Evolutionary conservation across 176 grass and related monocot genomes (phyloP).

Genomic region (Elymus sibiricus): DNA sequence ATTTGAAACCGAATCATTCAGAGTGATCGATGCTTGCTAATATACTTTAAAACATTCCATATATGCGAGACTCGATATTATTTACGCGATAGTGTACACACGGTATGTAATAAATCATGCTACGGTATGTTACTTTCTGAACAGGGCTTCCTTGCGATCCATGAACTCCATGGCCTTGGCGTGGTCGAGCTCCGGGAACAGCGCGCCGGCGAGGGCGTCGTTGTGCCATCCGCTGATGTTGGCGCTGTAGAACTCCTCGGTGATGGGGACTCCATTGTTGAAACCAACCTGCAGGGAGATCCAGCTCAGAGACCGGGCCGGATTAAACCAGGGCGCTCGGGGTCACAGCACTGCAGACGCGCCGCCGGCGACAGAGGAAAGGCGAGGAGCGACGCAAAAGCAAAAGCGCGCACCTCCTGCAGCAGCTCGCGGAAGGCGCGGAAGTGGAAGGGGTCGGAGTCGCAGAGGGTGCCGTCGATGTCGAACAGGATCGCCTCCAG

Average conservation of each 20-base stretch:
- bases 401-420: conserved; percentile 38
- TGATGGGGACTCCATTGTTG: conserved; percentile 58
- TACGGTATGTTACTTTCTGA: conserved; percentile 40
- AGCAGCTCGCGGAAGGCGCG: conserved; percentile 63
- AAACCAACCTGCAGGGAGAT: conserved; percentile 40
- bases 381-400: background rate
- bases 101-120: background rate
- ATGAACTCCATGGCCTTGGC: conserved; percentile 50
- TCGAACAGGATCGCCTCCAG: conserved; percentile 77
- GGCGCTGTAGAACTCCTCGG: conserved; percentile 69
- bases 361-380: background rate
- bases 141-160: conserved; percentile 69
- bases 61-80: background rate
- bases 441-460: conserved; percentile 88
- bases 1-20: background rate
- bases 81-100: background rate
- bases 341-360: background rate
- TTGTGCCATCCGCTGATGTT: conserved; percentile 75
- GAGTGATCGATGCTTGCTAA: background rate
- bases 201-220: conserved; percentile 39
- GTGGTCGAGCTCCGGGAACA: conserved; percentile 75
- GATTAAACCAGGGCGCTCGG: background rate
- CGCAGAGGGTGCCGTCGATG: conserved; percentile 77
- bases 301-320: background rate
- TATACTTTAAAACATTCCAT: background rate